A percentile compares a stretch with the other conserved stretches of the same genome.
phyloP scores from a whole-genome alignment of 148 eudicot species.

The Silene latifolia region DNA sequence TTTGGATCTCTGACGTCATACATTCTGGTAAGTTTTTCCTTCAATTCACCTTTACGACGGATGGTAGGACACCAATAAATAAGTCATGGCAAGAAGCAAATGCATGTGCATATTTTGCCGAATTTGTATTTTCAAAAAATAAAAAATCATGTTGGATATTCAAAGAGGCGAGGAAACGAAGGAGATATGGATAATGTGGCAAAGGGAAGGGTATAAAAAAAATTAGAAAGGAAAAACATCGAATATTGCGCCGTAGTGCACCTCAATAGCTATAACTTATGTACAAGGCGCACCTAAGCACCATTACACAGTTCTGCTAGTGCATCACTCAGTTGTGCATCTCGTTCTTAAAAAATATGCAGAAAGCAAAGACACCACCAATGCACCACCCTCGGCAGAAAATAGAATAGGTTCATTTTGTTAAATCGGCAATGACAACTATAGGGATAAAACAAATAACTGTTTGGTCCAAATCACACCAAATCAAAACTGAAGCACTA shows the following conservation, averaged over 20 bases:
- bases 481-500: not conserved
- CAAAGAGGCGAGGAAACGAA: not conserved
- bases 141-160: not conserved
- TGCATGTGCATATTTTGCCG: not conserved
- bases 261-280: not conserved
- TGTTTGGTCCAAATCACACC: not conserved
- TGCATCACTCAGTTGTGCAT: not conserved
- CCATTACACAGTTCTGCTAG: not conserved
- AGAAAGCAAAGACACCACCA: not conserved
- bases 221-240: no score
- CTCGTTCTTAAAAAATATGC: no score
- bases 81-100: not conserved
- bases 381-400: not conserved
- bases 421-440: not conserved
- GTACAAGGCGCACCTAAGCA: not conserved
- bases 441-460: not conserved
- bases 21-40: constrained; percentile 7
- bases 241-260: not conserved
- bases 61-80: not conserved
- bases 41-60: not conserved
- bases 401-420: not conserved
- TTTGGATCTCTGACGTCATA: constrained; percentile 13
- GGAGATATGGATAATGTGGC: not conserved
- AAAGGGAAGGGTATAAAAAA: not conserved
- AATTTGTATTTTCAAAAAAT: no score